Evolutionary conservation across 106 monocot species (phyloP), one percentile per base, ranked within the genome.

Genomic region (Dendrobium officinale): DNA sequence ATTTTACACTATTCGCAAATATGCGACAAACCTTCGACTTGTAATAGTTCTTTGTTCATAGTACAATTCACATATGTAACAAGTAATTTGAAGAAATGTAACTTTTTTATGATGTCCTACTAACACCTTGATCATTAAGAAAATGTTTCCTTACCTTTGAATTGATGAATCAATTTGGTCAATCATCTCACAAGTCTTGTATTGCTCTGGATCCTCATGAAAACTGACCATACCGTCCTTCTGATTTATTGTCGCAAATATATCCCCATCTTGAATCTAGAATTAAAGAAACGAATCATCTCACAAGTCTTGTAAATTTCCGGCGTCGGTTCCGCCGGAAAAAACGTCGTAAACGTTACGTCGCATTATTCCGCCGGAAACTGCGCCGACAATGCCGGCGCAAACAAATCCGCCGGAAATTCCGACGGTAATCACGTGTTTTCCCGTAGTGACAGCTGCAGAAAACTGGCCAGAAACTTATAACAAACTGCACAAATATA

Each of bases 181-280:
- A 43, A 93, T 87, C 93, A 93, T 95, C 76, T 90, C 82, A 85
- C 91, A 91, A 80, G 86, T 90, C 82, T 95, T 99, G 78, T 99
- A 99, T 76, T 99, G 92, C 51, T 99, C 99, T 79, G 95, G 99
- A 86, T 99, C 99, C 85, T 99, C 99, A 75, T 93, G 89, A 82
- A 99, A 99, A 90, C 89, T 93, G 86, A 99, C 99, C 99, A 99
- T 99, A 64, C 99, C 99, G 86, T 99, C 99, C 74, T 95, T 99
- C 79, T 99, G 95, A 79, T 99, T 99, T 78, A 99, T 99, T 49
- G 95, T 93, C 5, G 99, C 99, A 87, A 88, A 88, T 47, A 95
- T 99, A 42, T 99, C 99, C 61, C 99, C 95, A 86, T 91, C 95
- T 91, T 95, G 95, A 81, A 99, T 99, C 99, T 99, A 81, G 67